phyloP scores from a whole-genome alignment of 2,329 filamentous ascomycete species.

The Colletotrichum sublineola region DNA sequence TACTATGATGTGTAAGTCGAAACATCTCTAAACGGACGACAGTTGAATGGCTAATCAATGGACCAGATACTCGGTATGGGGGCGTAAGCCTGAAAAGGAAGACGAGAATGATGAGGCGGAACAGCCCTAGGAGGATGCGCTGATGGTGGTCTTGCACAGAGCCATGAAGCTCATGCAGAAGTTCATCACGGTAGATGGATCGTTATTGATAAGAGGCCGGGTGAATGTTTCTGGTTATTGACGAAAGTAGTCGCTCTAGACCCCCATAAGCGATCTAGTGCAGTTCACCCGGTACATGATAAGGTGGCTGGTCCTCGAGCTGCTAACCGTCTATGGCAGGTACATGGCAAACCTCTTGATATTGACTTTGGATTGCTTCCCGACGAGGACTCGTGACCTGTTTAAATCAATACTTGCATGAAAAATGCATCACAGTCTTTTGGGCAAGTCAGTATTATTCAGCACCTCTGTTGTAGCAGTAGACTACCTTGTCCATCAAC shows the following conservation, averaged over 20 bases:
- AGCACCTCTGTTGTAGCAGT: too few relatives aligned
- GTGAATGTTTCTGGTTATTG: too few relatives aligned
- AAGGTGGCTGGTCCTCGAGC: not conserved
- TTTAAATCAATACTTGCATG: not conserved
- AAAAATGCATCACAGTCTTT: not conserved
- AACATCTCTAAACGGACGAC: too few relatives aligned
- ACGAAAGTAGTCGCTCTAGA: too few relatives aligned
- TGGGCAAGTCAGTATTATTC: not conserved
- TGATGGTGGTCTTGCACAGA: not conserved
- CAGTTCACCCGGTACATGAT: too few relatives aligned
- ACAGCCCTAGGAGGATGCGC: not conserved
- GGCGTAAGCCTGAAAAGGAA: constrained; percentile 22
- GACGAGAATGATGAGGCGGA: constrained; percentile 5
- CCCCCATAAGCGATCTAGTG: too few relatives aligned
- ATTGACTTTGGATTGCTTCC: not conserved
- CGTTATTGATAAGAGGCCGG: not conserved
- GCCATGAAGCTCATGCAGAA: not conserved
- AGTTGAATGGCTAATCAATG: not conserved
- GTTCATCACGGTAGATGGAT: too few relatives aligned
- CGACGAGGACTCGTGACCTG: not conserved
- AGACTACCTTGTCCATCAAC: not conserved
- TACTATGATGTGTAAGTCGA: constrained; percentile 55
- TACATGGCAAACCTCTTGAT: not conserved
- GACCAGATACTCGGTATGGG: constrained; percentile 17
- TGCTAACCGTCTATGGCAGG: not conserved